Conservation (phyloP, 2,329 filamentous ascomycete genomes). For the Escovopsis weberi region DNA sequence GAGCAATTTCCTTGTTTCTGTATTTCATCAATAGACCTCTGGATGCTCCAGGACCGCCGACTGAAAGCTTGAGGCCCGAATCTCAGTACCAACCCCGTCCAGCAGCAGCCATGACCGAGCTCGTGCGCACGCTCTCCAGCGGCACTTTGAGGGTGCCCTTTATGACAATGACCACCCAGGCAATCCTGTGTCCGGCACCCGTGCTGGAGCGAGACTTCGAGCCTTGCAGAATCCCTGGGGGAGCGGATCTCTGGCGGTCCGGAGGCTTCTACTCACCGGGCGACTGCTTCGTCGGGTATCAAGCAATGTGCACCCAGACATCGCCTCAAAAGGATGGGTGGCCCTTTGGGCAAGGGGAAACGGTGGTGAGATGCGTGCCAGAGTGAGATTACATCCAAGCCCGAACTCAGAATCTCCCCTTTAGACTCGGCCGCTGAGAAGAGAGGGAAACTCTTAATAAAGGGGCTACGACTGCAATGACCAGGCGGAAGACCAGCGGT, state of each 20-base stretch:
- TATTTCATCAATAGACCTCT: too few species aligned
- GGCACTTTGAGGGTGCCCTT: slow-evolving; percentile 7
- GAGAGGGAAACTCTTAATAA: not conserved
- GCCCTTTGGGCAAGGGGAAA: slow-evolving; percentile 12
- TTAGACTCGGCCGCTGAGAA: not conserved
- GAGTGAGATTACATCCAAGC: slow-evolving; percentile 6
- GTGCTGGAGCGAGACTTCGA: slow-evolving; percentile 10
- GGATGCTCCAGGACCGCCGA: too few species aligned
- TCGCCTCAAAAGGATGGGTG: slow-evolving; percentile 6
- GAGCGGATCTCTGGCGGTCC: slow-evolving; percentile 10
- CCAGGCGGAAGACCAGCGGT: slow-evolving; percentile 9
- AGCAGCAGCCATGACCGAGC: slow-evolving; percentile 3
- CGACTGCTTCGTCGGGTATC: slow-evolving; percentile 15
- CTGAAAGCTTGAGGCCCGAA: too few species aligned
- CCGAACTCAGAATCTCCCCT: not conserved
- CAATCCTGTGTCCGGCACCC: slow-evolving; percentile 9
- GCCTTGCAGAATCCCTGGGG: slow-evolving; percentile 11
- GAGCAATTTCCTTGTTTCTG: too few species aligned
- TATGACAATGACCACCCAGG: slow-evolving; percentile 12
- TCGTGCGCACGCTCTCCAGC: slow-evolving; percentile 3
- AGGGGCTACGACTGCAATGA: slow-evolving; percentile 12
- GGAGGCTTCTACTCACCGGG: slow-evolving; percentile 18
- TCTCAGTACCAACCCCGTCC: too few species aligned
- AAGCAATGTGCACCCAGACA: slow-evolving; percentile 13
- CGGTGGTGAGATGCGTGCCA: slow-evolving; percentile 15